Evolutionary conservation across 31 red algal genomes (phyloP).

Genomic region (Porphyra umbilicalis): DNA sequence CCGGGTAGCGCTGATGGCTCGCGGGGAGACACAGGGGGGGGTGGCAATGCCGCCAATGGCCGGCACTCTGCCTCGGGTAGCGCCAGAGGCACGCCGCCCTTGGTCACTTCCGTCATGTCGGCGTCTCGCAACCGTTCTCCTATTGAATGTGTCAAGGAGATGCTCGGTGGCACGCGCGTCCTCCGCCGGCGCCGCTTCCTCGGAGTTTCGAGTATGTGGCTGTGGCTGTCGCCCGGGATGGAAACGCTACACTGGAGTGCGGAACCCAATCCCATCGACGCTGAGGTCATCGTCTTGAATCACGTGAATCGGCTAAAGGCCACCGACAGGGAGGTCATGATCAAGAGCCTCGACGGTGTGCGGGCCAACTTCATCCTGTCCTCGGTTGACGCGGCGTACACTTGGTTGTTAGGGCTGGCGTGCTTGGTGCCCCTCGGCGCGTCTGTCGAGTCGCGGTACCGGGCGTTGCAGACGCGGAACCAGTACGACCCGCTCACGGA

Average conservation of each 20-base stretch:
- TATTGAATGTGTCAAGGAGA: conserved; percentile 44
- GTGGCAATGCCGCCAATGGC: too few species aligned
- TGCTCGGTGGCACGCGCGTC: conserved; percentile 40
- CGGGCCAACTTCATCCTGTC: conserved; percentile 34
- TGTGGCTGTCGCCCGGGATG: conserved; percentile 47
- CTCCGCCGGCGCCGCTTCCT: conserved; percentile 26
- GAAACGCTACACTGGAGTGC: conserved; percentile 13
- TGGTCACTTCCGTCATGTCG: not conserved
- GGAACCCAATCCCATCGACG: not conserved
- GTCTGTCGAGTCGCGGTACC: conserved; percentile 17
- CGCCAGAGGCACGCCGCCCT: not conserved
- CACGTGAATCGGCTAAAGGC: conserved; percentile 26
- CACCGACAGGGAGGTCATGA: conserved; percentile 34
- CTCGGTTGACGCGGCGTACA: conserved; percentile 13
- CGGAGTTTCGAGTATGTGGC: conserved; percentile 8
- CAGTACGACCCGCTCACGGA: conserved; percentile 56
- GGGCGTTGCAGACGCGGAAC: conserved; percentile 6
- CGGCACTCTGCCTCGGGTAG: too few species aligned
- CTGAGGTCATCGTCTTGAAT: not conserved
- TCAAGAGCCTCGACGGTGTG: conserved; percentile 14
- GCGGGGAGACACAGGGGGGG: too few species aligned
- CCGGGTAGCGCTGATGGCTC: too few species aligned
- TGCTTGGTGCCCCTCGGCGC: conserved; percentile 45
- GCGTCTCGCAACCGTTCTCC: not conserved
- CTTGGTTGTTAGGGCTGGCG: conserved; percentile 43